Conservation (phyloP, 139 green algal species). For the Asterochloris sp. region DNA sequence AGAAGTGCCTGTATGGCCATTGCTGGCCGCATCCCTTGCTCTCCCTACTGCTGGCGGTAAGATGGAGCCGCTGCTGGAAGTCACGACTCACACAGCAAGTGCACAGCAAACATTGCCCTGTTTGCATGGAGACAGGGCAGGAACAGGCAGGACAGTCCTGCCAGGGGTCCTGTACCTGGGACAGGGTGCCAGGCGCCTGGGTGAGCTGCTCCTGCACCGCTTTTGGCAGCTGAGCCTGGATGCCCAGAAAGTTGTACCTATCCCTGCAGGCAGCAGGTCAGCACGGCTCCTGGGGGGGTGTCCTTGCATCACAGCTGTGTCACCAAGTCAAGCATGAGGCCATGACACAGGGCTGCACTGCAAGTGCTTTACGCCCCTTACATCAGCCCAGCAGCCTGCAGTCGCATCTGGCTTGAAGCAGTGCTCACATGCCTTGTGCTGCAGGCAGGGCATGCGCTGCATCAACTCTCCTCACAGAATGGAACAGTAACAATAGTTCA, state of each 20-base stretch:
- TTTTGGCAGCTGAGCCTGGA: conserved; percentile 34
- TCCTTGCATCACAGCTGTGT: not conserved
- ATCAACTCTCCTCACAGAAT: not conserved
- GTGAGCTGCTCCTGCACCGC: conserved; percentile 22
- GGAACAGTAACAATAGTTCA: not conserved
- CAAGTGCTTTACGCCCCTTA: not conserved
- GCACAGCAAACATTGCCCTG: no score
- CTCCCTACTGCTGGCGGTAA: no score
- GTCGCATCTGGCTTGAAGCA: not conserved
- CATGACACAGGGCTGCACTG: not conserved
- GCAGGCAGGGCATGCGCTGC: not conserved
- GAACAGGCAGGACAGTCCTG: no score
- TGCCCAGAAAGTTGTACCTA: conserved; percentile 71
- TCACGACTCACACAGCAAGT: no score
- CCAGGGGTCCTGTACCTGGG: no score
- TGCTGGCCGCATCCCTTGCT: no score
- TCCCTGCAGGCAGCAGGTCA: conserved; percentile 1
- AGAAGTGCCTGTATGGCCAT: no score
- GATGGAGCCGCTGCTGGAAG: no score
- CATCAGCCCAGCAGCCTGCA: not conserved
- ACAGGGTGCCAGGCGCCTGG: conserved; percentile 25
- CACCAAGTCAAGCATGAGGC: not conserved
- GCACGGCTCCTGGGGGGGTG: not conserved
- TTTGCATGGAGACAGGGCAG: no score
- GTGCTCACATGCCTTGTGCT: not conserved